Base-by-base conservation (phyloP, 2,329 filamentous ascomycete genomes). In the Trichoderma atrobrunneum region DNA sequence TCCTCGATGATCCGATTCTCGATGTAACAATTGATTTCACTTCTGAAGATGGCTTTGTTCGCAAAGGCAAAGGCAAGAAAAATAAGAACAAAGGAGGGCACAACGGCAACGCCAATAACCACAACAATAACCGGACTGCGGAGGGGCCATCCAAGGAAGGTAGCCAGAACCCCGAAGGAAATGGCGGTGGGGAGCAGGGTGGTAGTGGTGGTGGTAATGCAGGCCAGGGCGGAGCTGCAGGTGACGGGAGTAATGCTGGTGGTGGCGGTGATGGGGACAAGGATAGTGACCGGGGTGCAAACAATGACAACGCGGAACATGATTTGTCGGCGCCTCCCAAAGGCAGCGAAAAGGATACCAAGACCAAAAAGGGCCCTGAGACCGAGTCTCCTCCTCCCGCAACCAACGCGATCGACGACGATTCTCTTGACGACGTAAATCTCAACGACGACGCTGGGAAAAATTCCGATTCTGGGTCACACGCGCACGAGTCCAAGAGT, bases 381-480 rank as follows among this genome's bases (percentile, higher is more conserved):
- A 77, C 78, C 10, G 74, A 48, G n/a, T 61, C 61, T 51, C 57
- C 64, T 63, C 64, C 56, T 71, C 79, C 24, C 76, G 80, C 78
- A 26, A 66, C 61, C 36, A 60, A 65, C 62, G 85, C 84, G 62
- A 81, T 85, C 57, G 86, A 87, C 71, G 81, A 62, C 60, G 80
- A 81, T 65, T 75, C 79, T 7, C 93, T 93, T 75, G 86, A 92
- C 59, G 90, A 93, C 32, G 89, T 94, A 75, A 92, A 89, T 76
- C 80, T 93, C 30, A 79, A 79, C n/a, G 87, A 90, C 74, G 89
- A 91, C 71, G 78, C 81, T 30, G 85, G 83, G n/a, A 87, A 89
- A 1, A 87, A 88, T 70, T 78, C 89, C 7, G 87, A 90, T 73
- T 78, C 89, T 16, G 86, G 84, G 73, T 86, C 90, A 76, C 86